These are phyloP conservation scores for Chalaropsis thielavioides DNA, from an alignment of 2,329 filamentous ascomycete genomes.

Conservation along the genomic window DNA sequence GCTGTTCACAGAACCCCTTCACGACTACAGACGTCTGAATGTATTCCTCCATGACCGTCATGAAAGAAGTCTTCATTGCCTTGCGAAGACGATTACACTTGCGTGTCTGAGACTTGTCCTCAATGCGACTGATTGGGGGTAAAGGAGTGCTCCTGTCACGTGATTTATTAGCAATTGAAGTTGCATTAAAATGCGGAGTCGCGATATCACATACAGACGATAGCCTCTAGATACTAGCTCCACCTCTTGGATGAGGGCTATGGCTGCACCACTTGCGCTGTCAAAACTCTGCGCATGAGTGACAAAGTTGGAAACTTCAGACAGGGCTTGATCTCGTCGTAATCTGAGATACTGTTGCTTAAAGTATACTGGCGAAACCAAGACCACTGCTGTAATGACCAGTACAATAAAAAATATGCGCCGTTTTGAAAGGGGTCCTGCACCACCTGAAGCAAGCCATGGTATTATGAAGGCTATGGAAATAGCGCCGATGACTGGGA, in stretches of 20 bases:
- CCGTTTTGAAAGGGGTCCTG: conserved; percentile 37
- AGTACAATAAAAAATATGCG: conserved; percentile 34
- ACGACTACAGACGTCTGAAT: conserved; percentile 54
- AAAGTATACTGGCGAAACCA: conserved; percentile 52
- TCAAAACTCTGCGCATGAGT: conserved; percentile 69
- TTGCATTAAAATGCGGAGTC: conserved; percentile 13
- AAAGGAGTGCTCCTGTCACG: conserved; percentile 61
- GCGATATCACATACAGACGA: conserved; percentile 46
- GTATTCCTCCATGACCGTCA: conserved; percentile 55
- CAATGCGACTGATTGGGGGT: conserved; percentile 81
- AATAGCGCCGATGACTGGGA: conserved; percentile 50
- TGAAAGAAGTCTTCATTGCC: conserved; percentile 55
- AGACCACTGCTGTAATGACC: conserved; percentile 37
- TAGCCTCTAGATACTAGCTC: conserved; percentile 87
- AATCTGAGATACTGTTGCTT: conserved; percentile 71
- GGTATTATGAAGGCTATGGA: conserved; percentile 58
- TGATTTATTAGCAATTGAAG: conserved; percentile 19
- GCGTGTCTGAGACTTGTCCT: conserved; percentile 64
- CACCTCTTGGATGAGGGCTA: conserved; percentile 84
- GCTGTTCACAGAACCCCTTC: conserved; percentile 58
- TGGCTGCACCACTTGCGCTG: conserved; percentile 56
- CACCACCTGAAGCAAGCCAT: conserved; percentile 45
- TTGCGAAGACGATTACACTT: conserved; percentile 70
- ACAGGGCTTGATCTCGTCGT: conserved; percentile 58
- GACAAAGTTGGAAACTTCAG: conserved; percentile 54